These are phyloP conservation scores for Mycena metata DNA, from an alignment of 768 basidiomycete species.

Conservation along the genomic window DNA sequence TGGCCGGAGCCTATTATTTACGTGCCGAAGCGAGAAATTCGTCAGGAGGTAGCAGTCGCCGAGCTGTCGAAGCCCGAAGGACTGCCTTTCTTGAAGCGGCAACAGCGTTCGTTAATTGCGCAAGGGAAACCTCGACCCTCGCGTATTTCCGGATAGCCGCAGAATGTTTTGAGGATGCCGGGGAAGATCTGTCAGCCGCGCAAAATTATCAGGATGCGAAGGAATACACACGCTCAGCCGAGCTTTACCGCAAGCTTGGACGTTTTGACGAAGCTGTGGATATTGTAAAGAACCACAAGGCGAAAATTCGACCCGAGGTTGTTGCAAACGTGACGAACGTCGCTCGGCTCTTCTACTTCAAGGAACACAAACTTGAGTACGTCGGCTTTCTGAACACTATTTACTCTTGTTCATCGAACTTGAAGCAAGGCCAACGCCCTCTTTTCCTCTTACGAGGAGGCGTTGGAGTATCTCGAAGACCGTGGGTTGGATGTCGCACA, in stretches of 20 bases:
- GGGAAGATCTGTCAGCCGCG: conserved; percentile 59
- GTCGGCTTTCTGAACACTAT: conserved; percentile 22
- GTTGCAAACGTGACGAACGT: conserved; percentile 25
- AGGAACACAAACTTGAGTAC: conserved; percentile 45
- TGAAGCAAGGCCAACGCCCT: conserved; percentile 61
- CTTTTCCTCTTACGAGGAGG: conserved; percentile 66
- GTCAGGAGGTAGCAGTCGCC: conserved; percentile 40
- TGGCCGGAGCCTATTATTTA: conserved; percentile 67
- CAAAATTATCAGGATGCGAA: conserved; percentile 55
- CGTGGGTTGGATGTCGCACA: conserved; percentile 65
- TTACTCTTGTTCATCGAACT: conserved; percentile 6
- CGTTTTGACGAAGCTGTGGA: conserved; percentile 66
- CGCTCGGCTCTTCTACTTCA: conserved; percentile 32
- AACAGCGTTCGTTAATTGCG: conserved; percentile 62
- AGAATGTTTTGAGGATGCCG: conserved; percentile 60
- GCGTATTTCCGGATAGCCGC: conserved; percentile 60
- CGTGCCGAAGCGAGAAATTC: conserved; percentile 63
- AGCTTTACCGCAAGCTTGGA: conserved; percentile 63
- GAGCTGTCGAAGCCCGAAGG: conserved; percentile 43
- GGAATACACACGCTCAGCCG: conserved; percentile 59
- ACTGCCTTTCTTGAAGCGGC: conserved; percentile 62
- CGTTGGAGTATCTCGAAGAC: conserved; percentile 69
- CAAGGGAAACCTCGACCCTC: conserved; percentile 45
- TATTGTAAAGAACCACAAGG: conserved; percentile 19
- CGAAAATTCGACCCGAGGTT: conserved; percentile 15